Conservation (phyloP, 192 early-diverging fungal species). For the Gamsiella multidivaricata region DNA sequence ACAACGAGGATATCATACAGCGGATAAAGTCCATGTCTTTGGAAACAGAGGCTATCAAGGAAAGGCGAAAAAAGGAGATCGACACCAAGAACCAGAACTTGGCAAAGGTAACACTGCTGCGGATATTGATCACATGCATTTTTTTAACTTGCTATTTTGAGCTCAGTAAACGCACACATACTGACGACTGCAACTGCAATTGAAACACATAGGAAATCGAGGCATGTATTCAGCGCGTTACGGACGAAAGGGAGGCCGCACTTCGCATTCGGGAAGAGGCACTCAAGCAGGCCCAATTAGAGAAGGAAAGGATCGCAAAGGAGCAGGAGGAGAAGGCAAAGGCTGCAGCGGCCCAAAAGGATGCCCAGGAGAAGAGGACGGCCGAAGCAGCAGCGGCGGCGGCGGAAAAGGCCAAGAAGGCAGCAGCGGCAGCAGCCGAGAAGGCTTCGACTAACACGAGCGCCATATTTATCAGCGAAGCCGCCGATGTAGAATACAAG, state of each 20-base stretch:
- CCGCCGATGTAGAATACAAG: slow-evolving; percentile 41
- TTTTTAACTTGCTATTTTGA: neutral
- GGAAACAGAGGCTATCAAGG: slow-evolving; percentile 30
- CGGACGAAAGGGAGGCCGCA: slow-evolving; percentile 39
- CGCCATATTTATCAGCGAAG: slow-evolving; percentile 13
- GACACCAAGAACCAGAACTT: slow-evolving; percentile 28
- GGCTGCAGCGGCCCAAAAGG: slow-evolving; percentile 19
- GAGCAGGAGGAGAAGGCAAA: slow-evolving; percentile 36
- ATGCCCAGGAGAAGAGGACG: slow-evolving; percentile 23
- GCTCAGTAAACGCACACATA: too few relatives aligned
- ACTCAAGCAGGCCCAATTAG: slow-evolving; percentile 2
- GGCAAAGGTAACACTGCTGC: slow-evolving; percentile 7
- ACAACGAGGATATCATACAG: slow-evolving; percentile 26
- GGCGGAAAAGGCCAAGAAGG: slow-evolving; percentile 37
- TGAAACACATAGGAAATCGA: slow-evolving; percentile 18
- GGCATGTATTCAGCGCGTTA: slow-evolving; percentile 13
- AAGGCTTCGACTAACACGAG: neutral
- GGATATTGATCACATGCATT: too few relatives aligned
- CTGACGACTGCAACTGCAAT: neutral
- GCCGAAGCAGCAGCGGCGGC: slow-evolving; percentile 22
- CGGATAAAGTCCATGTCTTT: slow-evolving; percentile 14
- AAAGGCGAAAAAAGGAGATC: slow-evolving; percentile 24
- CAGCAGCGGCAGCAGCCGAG: slow-evolving; percentile 11
- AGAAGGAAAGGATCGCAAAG: slow-evolving; percentile 37
- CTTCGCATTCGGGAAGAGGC: slow-evolving; percentile 31